phyloP scores from a whole-genome alignment of 495 filamentous ascomycete genomes.

The Chaetomidium leptoderma region DNA sequence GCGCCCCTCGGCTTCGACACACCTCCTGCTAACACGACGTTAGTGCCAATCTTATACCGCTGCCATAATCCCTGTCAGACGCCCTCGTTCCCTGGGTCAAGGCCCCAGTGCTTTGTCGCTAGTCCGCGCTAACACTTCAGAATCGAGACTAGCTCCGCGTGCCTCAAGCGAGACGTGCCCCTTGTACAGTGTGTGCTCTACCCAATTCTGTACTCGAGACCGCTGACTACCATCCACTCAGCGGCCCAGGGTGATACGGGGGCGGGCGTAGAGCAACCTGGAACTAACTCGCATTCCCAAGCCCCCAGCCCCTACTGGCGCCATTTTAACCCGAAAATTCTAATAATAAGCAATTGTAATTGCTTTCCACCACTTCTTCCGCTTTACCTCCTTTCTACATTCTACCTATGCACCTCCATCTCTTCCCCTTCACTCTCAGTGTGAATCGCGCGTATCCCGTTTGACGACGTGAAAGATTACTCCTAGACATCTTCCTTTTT shows the following conservation, averaged over 20 bases:
- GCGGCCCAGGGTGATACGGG: constrained; percentile 1
- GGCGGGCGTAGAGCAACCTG: neutral
- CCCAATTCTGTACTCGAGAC: neutral
- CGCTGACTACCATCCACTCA: constrained; percentile 3
- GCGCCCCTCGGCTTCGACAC: neutral
- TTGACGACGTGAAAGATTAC: too few species aligned
- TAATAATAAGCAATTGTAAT: constrained; percentile 11
- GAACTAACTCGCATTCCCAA: constrained; percentile 4
- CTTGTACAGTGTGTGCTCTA: constrained; percentile 8
- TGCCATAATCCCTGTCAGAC: constrained; percentile 16
- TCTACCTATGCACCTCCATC: neutral
- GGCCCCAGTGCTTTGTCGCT: constrained; percentile 13
- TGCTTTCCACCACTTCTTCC: neutral
- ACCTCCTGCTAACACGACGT: neutral
- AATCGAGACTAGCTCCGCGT: constrained; percentile 10
- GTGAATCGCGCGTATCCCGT: too few species aligned
- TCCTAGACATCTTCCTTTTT: too few species aligned
- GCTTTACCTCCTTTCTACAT: neutral
- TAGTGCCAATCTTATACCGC: constrained; percentile 16
- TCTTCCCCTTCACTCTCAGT: neutral
- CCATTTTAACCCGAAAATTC: constrained; percentile 1
- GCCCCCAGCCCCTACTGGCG: constrained; percentile 11
- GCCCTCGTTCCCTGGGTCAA: constrained; percentile 1
- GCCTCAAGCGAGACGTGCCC: neutral
- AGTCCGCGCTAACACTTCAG: constrained; percentile 19